Percentiles rank a stretch among this genome's conserved stretches.
phyloP scores from a whole-genome alignment of 768 basidiomycete genomes.

The Tricholoma terreum region DNA sequence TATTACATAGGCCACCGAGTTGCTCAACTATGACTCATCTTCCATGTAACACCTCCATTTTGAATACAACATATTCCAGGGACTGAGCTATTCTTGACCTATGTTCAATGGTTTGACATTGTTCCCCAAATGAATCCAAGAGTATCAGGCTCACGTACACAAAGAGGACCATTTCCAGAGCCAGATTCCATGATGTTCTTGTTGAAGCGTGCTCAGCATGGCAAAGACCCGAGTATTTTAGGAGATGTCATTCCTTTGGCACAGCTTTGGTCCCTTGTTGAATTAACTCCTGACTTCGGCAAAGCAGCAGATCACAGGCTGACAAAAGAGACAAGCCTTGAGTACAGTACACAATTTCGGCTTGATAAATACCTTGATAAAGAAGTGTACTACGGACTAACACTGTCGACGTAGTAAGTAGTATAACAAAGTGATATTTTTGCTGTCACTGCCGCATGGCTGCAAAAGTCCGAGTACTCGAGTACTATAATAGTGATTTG shows the following conservation, averaged over 20 bases:
- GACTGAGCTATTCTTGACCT: not conserved
- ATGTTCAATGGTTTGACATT: too few relatives aligned
- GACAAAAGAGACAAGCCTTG: constrained; percentile 3
- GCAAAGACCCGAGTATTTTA: not conserved
- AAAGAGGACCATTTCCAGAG: not conserved
- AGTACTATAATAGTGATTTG: too few relatives aligned
- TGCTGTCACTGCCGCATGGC: not conserved
- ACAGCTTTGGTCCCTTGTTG: constrained; percentile 1
- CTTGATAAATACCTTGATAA: not conserved
- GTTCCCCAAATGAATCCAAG: constrained; percentile 1
- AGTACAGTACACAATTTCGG: not conserved
- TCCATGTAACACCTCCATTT: not conserved
- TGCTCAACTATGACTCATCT: not conserved
- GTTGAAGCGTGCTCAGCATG: not conserved
- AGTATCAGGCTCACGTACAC: not conserved
- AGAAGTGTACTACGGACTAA: not conserved
- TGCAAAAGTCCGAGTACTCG: not conserved
- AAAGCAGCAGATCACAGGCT: constrained; percentile 1
- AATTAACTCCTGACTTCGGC: constrained; percentile 6
- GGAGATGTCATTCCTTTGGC: constrained; percentile 8
- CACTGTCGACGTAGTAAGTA: not conserved
- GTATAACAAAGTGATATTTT: not conserved
- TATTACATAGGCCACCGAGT: not conserved
- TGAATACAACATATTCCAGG: not conserved
- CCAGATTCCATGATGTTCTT: constrained; percentile 1